Evolutionary conservation across 495 filamentous ascomycete genomes (phyloP).

Genomic region (Massariosphaeria phaeospora): DNA sequence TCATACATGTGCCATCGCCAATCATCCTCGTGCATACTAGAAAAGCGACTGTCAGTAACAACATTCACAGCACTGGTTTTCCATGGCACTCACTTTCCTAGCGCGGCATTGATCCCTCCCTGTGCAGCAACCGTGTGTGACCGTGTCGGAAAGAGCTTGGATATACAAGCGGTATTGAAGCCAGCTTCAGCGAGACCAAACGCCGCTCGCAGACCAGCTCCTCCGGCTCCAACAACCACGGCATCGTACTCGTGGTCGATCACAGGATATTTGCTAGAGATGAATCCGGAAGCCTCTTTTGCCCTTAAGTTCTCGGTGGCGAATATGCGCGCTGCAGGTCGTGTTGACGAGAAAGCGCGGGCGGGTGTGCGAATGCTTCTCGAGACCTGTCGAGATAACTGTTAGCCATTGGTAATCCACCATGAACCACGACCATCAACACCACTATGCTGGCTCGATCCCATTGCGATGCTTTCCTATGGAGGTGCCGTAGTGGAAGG

Average conservation of each 20-base stretch:
- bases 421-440: neutral
- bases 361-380: slow-evolving; percentile 27
- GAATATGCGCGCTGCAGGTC: slow-evolving; percentile 75
- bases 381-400: slow-evolving; percentile 16
- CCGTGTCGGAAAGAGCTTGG: slow-evolving; percentile 94
- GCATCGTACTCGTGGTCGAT: slow-evolving; percentile 71
- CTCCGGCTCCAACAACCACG: slow-evolving; percentile 90
- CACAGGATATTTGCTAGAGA: slow-evolving; percentile 83
- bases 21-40: slow-evolving; percentile 78
- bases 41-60: neutral
- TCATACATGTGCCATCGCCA: slow-evolving; percentile 99
- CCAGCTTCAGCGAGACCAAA: slow-evolving; percentile 96
- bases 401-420: slow-evolving; percentile 24
- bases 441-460: neutral
- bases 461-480: neutral
- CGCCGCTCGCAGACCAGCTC: slow-evolving; percentile 87
- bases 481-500: neutral
- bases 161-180: slow-evolving; percentile 97
- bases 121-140: slow-evolving; percentile 94
- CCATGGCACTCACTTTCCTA: slow-evolving; percentile 67
- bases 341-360: slow-evolving; percentile 70
- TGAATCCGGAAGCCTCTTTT: slow-evolving; percentile 79
- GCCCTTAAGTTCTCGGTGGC: slow-evolving; percentile 78
- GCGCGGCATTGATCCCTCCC: slow-evolving; percentile 90
- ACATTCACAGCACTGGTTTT: neutral